Evolutionary conservation across 208 protist genomes (phyloP), one percentile per base, ranked within the genome.

Genomic region (Acanthamoeba sp.): DNA sequence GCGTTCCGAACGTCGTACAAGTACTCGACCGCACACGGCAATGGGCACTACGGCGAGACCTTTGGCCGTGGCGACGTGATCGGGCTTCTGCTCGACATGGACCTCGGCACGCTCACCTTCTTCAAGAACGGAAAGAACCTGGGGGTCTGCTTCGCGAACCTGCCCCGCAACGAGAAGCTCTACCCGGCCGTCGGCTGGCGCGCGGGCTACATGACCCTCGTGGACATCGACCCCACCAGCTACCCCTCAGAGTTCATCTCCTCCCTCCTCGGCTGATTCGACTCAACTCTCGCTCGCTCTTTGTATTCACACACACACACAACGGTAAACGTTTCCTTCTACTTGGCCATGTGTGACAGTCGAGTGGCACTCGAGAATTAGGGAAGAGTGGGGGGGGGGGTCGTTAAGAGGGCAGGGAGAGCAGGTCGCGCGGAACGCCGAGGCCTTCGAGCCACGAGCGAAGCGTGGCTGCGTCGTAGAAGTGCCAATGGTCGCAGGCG

Each of bases 11-110:
- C 66, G 36, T 78, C 66, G 29, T 78, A 78, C 66, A 32, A 38
- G 29, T 78, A 78, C 34, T 78, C 66, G 20, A 45, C 22, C 24
- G 9, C 29, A 6, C 66, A 78, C 36, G 66, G 66, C 18, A 87
- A 50, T 27, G 32, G 38, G 5, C 45, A 59, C 66, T 93, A 93
- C 42, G 90, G 90, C 64, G 45, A 38, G 18, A 18, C 29, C 12
- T 93, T 84, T n/a, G 59, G 34, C 24, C n/a, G 22, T 27, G 90
- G 90, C 29, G 90, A 93, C 38, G 32, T 82, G 16, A 69, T 93
- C n/a, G 90, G 90, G 16, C 62, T 93, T 27, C 73, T 93, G 55
- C 90, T 93, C 32, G 55, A 93, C 90, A 59, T 93, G 71, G 73
- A 93, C 90, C 0, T 22, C 5, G 66, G 73, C n/a, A 32, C 24